Evolutionary conservation across 768 basidiomycete genomes (phyloP).

Genomic region (Termitomyces bulborhizus): DNA sequence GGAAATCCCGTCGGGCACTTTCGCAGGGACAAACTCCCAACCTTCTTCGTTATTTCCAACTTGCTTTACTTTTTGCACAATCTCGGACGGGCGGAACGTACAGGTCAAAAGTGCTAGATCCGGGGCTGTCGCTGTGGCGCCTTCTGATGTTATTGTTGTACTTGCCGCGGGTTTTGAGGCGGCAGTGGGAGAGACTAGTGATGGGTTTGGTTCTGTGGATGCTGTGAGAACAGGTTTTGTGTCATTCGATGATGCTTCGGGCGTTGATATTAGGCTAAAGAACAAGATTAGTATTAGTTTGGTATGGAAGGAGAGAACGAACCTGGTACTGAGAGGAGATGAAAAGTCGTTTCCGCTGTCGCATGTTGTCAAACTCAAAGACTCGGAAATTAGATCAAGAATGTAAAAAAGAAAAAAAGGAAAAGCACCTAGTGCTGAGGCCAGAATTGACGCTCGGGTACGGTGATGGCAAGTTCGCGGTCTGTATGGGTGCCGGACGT

Average conservation of each 20-base stretch:
- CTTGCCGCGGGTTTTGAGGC: neutral
- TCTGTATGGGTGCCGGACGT: conserved; percentile 20
- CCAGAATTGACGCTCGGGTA: neutral
- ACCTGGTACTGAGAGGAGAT: neutral
- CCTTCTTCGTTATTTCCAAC: conserved; percentile 12
- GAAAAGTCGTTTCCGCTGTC: neutral
- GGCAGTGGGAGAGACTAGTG: neutral
- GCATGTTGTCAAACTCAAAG: neutral
- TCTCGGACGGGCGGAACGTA: conserved; percentile 34
- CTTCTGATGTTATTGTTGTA: neutral
- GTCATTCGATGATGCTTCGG: neutral
- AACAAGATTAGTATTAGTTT: neutral
- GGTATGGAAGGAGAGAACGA: neutral
- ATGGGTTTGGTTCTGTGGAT: neutral
- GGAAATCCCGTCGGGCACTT: conserved; percentile 77
- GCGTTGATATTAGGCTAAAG: neutral
- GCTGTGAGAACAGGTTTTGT: neutral
- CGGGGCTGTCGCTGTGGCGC: neutral
- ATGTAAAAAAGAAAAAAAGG: neutral
- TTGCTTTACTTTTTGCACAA: conserved; percentile 21
- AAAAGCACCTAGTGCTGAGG: conserved; percentile 6
- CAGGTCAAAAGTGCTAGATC: conserved; percentile 31
- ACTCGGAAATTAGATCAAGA: neutral
- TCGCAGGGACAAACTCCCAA: conserved; percentile 65
- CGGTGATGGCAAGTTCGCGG: conserved; percentile 8